Evolutionary conservation across 148 eudicot species (phyloP).

Genomic region (Euryodendron excelsum): DNA sequence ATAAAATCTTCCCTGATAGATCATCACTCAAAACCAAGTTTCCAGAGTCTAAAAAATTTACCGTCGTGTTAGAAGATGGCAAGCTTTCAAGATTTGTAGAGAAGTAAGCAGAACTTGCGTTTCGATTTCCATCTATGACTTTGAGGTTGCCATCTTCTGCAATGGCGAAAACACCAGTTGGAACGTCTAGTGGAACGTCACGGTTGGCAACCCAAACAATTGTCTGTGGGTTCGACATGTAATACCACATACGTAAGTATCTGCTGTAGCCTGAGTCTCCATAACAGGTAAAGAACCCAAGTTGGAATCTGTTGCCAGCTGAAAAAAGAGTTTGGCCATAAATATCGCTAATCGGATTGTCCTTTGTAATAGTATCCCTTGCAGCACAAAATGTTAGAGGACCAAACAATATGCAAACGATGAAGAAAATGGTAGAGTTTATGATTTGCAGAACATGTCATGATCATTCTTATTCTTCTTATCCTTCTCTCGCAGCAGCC

Average conservation of each 20-base stretch:
- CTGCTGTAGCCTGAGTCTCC: neutral
- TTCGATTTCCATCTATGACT: slow-evolving; percentile 6
- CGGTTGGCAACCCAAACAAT: slow-evolving; percentile 55
- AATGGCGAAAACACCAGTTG: slow-evolving; percentile 15
- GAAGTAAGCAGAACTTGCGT: slow-evolving; percentile 13
- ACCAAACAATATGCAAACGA: neutral
- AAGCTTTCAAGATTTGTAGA: neutral
- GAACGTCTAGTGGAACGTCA: slow-evolving; percentile 19
- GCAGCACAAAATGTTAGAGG: neutral
- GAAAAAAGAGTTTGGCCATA: slow-evolving; percentile 19
- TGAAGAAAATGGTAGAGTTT: neutral
- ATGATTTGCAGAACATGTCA: no score
- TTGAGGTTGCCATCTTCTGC: slow-evolving; percentile 22
- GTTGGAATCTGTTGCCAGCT: slow-evolving; percentile 27
- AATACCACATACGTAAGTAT: slow-evolving; percentile 48
- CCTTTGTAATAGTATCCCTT: neutral
- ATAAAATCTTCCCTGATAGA: neutral
- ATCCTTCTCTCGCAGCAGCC: no score
- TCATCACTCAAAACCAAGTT: slow-evolving; percentile 25
- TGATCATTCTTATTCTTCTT: no score
- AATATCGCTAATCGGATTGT: neutral
- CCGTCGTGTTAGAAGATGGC: neutral
- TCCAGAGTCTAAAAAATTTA: slow-evolving; percentile 27
- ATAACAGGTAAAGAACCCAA: slow-evolving; percentile 36
- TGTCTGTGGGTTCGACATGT: slow-evolving; percentile 9